phyloP scores from a whole-genome alignment of 1,284 basidiomycete genomes.

The Pseudozyma sp. region DNA sequence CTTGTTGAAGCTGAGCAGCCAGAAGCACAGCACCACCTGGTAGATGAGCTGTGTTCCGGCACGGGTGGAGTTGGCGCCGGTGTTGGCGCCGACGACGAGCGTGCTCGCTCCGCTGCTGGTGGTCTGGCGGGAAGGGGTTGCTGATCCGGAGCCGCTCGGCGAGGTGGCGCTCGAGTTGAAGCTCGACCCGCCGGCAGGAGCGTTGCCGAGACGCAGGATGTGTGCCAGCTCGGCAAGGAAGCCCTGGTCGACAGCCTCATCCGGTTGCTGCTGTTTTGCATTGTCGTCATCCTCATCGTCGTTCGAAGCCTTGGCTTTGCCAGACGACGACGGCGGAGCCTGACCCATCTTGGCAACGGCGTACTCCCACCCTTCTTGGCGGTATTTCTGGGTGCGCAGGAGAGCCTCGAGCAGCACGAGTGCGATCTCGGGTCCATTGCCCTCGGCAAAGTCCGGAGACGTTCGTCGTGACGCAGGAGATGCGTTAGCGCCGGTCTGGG shows the following conservation, averaged over 20 bases:
- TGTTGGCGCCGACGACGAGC: slow-evolving; percentile 40
- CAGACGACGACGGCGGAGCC: slow-evolving; percentile 7
- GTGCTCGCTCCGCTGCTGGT: slow-evolving; percentile 22
- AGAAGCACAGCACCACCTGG: slow-evolving; percentile 89
- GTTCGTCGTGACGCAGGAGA: slow-evolving; percentile 34
- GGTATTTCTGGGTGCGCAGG: slow-evolving; percentile 82
- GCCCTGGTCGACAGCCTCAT: slow-evolving; percentile 33
- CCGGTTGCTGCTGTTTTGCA: slow-evolving; percentile 17
- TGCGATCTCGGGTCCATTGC: slow-evolving; percentile 84
- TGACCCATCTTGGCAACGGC: slow-evolving; percentile 55
- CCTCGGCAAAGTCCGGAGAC: slow-evolving; percentile 61
- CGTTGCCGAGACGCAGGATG: slow-evolving; percentile 48
- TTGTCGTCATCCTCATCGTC: slow-evolving; percentile 22
- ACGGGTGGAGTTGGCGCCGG: slow-evolving; percentile 25
- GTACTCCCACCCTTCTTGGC: slow-evolving; percentile 72
- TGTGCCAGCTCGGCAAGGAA: slow-evolving; percentile 52
- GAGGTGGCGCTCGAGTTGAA: slow-evolving; percentile 38
- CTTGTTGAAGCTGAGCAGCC: slow-evolving; percentile 91
- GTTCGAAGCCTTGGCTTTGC: slow-evolving; percentile 24
- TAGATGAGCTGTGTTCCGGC: slow-evolving; percentile 86
- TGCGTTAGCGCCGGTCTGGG: slow-evolving; percentile 4
- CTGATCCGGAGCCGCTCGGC: slow-evolving; percentile 44
- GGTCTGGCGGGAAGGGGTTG: slow-evolving; percentile 35
- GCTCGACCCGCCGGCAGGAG: slow-evolving; percentile 20
- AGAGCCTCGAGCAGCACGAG: slow-evolving; percentile 89